Base-by-base conservation (phyloP, 228 moss, liverwort and hornwort genomes). In the Sphagnum magellanicum region DNA sequence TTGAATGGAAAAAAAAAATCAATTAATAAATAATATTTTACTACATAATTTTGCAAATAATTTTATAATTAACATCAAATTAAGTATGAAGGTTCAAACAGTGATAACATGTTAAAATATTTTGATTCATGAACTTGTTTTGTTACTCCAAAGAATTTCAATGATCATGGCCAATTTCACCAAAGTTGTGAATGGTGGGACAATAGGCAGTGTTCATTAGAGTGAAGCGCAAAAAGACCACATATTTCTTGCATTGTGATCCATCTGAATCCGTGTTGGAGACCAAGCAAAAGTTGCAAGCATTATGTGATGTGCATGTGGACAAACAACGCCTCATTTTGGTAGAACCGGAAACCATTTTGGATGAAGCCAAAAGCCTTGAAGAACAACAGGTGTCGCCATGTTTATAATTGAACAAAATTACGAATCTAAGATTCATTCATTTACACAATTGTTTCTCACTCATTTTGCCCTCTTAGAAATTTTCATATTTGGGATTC, bases 151-250 rank as follows among this genome's bases (percentile, higher is more conserved):
- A 32, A 32, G 3, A 32, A 32, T 2, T 3, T 32, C 1, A 32
- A 32, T 32, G 32, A 32, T 32, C 32, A 32, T 3, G 1, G 1
- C 32, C 32, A 32, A 32, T 15, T 15, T 59, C 15, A 11, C 12
- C 15, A 15, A 11, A 15, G 3, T 59, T 59, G 11, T 59, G 12
- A 11, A 2, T 15, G 15, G 11, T 59, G 15, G 73, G 32, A 32
- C 49, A 72, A 72, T 77, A 90, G 88, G 85, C 88, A 47, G 88
- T 90, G 88, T 90, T 87, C 61, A 78, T 90, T 51, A 70, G 90
- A 83, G 88, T 90, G 32, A 90, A 90, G 76, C 82, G 88, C 68
- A 85, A 83, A 47, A 90, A 85, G 64, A 85, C 83, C 4, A 90
- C 90, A 1, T 90, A 88, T 47, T 90, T 90, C 50, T 15, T 90